Conservation (phyloP, 805 yeast species). For the Metschnikowia sp. region DNA sequence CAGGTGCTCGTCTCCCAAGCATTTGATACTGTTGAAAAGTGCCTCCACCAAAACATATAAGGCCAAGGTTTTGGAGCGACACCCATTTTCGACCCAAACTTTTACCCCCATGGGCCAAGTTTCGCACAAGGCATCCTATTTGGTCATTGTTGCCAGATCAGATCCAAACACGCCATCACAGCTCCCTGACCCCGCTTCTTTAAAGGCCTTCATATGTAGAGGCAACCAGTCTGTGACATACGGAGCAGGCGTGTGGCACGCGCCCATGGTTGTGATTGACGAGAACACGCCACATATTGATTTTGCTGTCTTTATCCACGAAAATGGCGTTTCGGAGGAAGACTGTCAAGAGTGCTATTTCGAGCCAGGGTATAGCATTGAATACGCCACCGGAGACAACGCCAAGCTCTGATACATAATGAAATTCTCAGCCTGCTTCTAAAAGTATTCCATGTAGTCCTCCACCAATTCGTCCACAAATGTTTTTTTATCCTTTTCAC, state of each 20-base stretch:
- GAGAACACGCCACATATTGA: conserved; percentile 52
- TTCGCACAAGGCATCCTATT: conserved; percentile 48
- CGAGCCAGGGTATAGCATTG: conserved; percentile 51
- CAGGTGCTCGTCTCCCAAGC: conserved; percentile 74
- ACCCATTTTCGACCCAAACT: conserved; percentile 85
- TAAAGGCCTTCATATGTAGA: conserved; percentile 67
- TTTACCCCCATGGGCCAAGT: conserved; percentile 84
- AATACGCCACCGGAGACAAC: conserved; percentile 15
- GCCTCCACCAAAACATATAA: conserved; percentile 30
- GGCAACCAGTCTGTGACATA: conserved; percentile 91
- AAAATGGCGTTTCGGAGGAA: conserved; percentile 72
- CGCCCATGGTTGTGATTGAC: conserved; percentile 88
- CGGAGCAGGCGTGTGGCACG: conserved; percentile 88
- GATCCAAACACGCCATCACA: conserved; percentile 31
- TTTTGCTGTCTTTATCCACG: conserved; percentile 86
- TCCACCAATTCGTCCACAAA: conserved; percentile 36
- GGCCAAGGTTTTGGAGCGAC: conserved; percentile 79
- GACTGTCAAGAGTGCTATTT: conserved; percentile 81
- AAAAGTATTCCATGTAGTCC: conserved; percentile 35
- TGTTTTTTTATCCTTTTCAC: conserved; percentile 25
- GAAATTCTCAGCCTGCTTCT: not conserved
- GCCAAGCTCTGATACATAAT: conserved; percentile 5
- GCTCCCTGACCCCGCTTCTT: conserved; percentile 58
- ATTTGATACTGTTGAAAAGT: conserved; percentile 36
- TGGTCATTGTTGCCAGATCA: conserved; percentile 76